These are phyloP conservation scores for Cladosporium sphaerospermum DNA, from an alignment of 2,329 filamentous ascomycete species.

Conservation along the genomic window DNA sequence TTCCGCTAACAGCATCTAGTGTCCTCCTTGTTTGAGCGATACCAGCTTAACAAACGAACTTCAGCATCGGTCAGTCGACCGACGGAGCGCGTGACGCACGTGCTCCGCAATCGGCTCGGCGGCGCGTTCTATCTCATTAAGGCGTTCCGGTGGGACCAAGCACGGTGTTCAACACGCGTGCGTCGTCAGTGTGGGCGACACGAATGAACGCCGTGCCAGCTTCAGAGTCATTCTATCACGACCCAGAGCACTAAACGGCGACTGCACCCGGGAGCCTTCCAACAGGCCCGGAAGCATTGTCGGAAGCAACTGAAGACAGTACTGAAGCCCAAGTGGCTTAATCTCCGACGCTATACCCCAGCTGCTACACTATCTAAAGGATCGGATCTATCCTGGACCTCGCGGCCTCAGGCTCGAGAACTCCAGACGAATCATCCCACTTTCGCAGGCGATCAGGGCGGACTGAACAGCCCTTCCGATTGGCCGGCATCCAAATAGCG, in stretches of 20 bases:
- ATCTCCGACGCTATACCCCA: slow-evolving; percentile 1
- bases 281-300: slow-evolving; percentile 10
- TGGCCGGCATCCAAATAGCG: slow-evolving; percentile 1
- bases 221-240: neutral
- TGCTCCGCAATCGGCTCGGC: neutral
- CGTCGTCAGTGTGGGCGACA: neutral
- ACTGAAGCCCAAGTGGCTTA: neutral
- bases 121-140: slow-evolving; percentile 3
- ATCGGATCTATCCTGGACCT: neutral
- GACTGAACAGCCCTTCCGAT: neutral
- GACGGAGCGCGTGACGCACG: neutral
- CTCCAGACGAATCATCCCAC: slow-evolving; percentile 8
- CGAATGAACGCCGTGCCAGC: slow-evolving; percentile 3
- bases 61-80: neutral
- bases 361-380: neutral
- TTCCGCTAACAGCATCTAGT: slow-evolving; percentile 1
- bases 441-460: slow-evolving; percentile 3
- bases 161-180: slow-evolving; percentile 1
- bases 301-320: neutral
- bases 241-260: neutral
- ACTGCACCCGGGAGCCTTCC: neutral
- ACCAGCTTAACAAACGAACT: neutral
- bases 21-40: slow-evolving; percentile 12
- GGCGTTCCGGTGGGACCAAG: neutral
- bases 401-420: slow-evolving; percentile 1